Percentiles rank a stretch among this genome's conserved stretches.
Conservation (phyloP, 2,329 filamentous ascomycete species). For the Exserohilum turcica region DNA sequence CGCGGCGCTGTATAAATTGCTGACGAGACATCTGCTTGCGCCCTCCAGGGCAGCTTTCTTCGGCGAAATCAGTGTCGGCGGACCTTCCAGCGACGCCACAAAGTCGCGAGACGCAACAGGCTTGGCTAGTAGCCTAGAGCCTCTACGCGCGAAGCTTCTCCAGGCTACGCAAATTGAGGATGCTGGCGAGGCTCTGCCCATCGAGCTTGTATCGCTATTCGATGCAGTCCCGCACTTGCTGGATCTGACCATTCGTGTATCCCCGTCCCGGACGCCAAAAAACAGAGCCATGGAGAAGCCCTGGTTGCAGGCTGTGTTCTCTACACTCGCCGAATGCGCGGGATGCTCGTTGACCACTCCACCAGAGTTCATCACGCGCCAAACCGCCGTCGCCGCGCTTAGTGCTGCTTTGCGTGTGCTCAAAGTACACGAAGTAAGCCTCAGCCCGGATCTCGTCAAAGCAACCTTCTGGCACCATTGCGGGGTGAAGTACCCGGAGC, state of each 20-base stretch:
- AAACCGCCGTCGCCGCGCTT: constrained; percentile 30
- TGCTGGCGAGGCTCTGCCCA: constrained; percentile 28
- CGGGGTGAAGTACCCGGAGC: constrained; percentile 34
- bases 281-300: constrained; percentile 49
- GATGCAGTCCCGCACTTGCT: constrained; percentile 44
- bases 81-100: constrained; percentile 2
- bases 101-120: constrained; percentile 18
- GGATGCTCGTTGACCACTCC: constrained; percentile 35
- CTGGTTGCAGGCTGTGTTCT: constrained; percentile 53
- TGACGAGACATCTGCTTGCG: constrained; percentile 52
- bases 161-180: constrained; percentile 42
- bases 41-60: constrained; percentile 49
- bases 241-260: constrained; percentile 50
- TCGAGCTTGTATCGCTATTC: constrained; percentile 29
- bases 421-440: constrained; percentile 26
- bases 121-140: constrained; percentile 29
- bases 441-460: constrained; percentile 36
- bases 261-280: constrained; percentile 48
- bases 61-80: constrained; percentile 15
- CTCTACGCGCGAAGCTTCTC: constrained; percentile 38
- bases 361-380: constrained; percentile 26
- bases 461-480: constrained; percentile 46
- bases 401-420: constrained; percentile 34
- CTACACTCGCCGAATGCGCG: constrained; percentile 44
- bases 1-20: constrained; percentile 40